phyloP scores from a whole-genome alignment of 192 early-diverging fungal species.

The Phycomyces blakesleeanus region DNA sequence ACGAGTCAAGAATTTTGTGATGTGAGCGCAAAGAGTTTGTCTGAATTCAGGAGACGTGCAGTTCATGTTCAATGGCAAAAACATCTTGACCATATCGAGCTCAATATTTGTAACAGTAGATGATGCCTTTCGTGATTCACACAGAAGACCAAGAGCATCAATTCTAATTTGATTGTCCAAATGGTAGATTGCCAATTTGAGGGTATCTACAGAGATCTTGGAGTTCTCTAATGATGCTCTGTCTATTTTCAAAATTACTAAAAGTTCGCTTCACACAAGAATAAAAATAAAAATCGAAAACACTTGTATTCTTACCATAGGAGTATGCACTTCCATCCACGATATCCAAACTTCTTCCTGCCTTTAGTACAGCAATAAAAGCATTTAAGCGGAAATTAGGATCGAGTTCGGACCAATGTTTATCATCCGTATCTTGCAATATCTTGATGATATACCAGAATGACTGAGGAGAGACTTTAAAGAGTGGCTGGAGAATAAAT shows the following conservation, averaged over 20 bases:
- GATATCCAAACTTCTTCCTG: conserved; percentile 53
- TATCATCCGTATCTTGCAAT: conserved; percentile 25
- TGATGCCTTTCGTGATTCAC: conserved; percentile 70
- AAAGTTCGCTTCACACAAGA: not conserved
- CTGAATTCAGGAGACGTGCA: conserved; percentile 79
- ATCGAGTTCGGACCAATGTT: conserved; percentile 13
- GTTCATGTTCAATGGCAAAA: conserved; percentile 67
- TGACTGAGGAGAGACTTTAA: conserved; percentile 43
- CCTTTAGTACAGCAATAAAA: conserved; percentile 55
- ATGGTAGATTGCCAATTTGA: conserved; percentile 67
- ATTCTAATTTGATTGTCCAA: conserved; percentile 67
- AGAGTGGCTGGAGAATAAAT: conserved; percentile 48
- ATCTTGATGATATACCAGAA: conserved; percentile 45
- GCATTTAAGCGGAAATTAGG: conserved; percentile 51
- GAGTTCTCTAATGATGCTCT: not conserved
- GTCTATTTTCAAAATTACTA: not conserved
- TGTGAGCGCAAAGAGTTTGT: conserved; percentile 62
- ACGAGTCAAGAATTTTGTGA: conserved; percentile 59
- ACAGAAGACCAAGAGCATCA: conserved; percentile 77
- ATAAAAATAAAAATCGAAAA: not conserved
- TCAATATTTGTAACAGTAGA: conserved; percentile 60
- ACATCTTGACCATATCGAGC: conserved; percentile 58
- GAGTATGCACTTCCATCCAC: conserved; percentile 45
- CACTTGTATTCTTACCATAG: conserved; percentile 17
- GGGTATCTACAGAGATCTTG: conserved; percentile 40